Percentiles rank a stretch among this genome's conserved stretches.
Conservation (phyloP, 805 yeast species). For the Priceomyces haplophilus region DNA sequence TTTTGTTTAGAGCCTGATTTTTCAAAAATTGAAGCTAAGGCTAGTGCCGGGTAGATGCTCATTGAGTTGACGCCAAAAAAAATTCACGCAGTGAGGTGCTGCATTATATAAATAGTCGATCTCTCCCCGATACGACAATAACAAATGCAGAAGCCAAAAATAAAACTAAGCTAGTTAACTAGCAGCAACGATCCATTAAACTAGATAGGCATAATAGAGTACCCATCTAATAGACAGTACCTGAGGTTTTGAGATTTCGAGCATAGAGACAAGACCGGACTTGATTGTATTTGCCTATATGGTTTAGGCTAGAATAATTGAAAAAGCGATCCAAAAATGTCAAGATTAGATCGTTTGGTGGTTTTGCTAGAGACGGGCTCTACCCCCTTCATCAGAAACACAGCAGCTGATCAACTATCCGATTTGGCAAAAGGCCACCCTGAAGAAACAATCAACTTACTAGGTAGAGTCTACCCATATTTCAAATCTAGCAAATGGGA, state of each 20-base stretch:
- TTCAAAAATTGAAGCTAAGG: too few species aligned
- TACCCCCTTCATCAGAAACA: conserved; percentile 85
- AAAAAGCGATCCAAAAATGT: conserved; percentile 23
- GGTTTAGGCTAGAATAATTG: not conserved
- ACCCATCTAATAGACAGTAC: not conserved
- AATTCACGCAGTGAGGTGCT: conserved; percentile 5
- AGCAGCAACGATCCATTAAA: not conserved
- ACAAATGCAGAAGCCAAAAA: conserved; percentile 1
- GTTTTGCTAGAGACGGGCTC: conserved; percentile 86
- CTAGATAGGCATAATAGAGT: not conserved
- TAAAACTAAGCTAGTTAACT: not conserved
- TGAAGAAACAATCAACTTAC: conserved; percentile 77
- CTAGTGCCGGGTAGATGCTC: not conserved
- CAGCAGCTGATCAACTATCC: conserved; percentile 96
- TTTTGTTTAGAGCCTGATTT: too few species aligned
- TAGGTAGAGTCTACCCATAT: conserved; percentile 90
- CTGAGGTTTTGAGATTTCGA: not conserved
- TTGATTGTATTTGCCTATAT: not conserved
- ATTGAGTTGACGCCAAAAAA: conserved; percentile 1
- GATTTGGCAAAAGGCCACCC: conserved; percentile 94
- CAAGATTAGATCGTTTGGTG: conserved; percentile 56
- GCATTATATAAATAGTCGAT: conserved; percentile 5
- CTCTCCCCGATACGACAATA: conserved; percentile 5
- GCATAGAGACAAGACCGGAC: not conserved
- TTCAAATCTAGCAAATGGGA: conserved; percentile 88